Conservation (phyloP, 1,284 basidiomycete species). For the Pascua sp. region DNA sequence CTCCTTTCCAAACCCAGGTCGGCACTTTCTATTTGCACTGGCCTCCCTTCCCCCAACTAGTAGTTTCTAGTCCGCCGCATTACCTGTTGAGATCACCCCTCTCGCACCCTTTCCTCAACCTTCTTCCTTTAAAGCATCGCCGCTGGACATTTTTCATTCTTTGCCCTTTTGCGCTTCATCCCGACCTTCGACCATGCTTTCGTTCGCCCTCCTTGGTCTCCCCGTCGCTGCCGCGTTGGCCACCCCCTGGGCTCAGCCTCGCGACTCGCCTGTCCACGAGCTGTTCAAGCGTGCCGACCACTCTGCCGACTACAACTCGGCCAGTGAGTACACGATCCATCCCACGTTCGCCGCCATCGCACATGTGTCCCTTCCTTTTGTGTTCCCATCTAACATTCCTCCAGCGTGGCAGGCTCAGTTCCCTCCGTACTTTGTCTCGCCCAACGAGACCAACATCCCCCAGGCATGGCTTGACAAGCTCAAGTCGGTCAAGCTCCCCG, state of each 20-base stretch:
- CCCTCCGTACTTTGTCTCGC: background rate
- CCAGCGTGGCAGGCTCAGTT: too few relatives aligned
- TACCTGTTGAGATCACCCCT: background rate
- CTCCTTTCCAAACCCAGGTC: too few relatives aligned
- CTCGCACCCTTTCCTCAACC: background rate
- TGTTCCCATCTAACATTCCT: too few relatives aligned
- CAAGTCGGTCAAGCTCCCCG: slow-evolving; percentile 11
- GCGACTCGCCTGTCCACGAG: slow-evolving; percentile 12
- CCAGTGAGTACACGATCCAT: slow-evolving; percentile 9
- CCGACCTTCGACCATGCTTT: slow-evolving; percentile 8
- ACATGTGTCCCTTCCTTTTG: too few relatives aligned
- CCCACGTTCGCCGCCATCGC: too few relatives aligned
- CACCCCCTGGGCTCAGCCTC: slow-evolving; percentile 12
- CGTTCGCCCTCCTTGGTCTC: slow-evolving; percentile 8
- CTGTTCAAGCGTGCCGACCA: slow-evolving; percentile 25
- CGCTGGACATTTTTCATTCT: background rate
- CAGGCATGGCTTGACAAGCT: slow-evolving; percentile 28
- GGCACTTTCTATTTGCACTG: too few relatives aligned
- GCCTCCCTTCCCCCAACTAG: background rate
- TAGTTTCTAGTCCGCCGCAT: background rate
- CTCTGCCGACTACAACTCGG: slow-evolving; percentile 11
- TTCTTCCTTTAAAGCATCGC: background rate
- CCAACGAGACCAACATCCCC: slow-evolving; percentile 20
- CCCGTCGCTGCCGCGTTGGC: slow-evolving; percentile 1
- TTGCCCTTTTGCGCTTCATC: background rate